Base-by-base conservation (phyloP, 2,329 filamentous ascomycete species). In the Phaeophleospora eucalypticola region DNA sequence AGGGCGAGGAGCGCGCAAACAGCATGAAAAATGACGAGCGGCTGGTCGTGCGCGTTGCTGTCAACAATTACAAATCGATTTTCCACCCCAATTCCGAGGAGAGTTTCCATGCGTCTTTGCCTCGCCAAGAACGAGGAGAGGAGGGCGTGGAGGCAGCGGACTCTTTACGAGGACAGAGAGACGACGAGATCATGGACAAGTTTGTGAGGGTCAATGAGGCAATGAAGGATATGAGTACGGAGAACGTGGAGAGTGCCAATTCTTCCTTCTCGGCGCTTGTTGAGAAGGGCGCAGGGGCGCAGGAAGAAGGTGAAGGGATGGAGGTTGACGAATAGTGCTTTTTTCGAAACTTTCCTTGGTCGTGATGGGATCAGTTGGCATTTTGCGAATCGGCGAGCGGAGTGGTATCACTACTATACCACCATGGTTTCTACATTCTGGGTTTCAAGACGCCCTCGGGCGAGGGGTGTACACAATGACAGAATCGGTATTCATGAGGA, bases 171-270 rank as follows among this genome's bases (percentile, higher is more conserved):
- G 51, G 53, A 16, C 60, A 68, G 33, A 58, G 63, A 9, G 65
- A 69, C 20, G 64, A 68, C 38, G 58, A 58, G 19, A 62, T 66
- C 1, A 64, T 65, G 50, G 73, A 75, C 49, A 60, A 63, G 20
- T 65, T 70, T n/a, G 62, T 71, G 24, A 64, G 68, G 48, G 74
- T 72, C 52, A 72, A 71, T 46, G 59, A 56, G 2, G 73, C 66
- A 59, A 76, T 76, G 72, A 70, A 67, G 54, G 71, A 70, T 32
- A 47, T 72, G 38, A 68, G 64, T 46, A 68, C 68, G 41, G 70
- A 74, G 32, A 71, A 73, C 27, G 70, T 75, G 7, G 73, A 75
- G 52, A 64, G 62, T 18, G 64, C 61, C 50, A 75, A 75, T 51
- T 53, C 56, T 12, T 10, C 6, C 3, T 37, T 37, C 18, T 16